Conservation (phyloP, 208 protist species). For the Entamoeba dispar region DNA sequence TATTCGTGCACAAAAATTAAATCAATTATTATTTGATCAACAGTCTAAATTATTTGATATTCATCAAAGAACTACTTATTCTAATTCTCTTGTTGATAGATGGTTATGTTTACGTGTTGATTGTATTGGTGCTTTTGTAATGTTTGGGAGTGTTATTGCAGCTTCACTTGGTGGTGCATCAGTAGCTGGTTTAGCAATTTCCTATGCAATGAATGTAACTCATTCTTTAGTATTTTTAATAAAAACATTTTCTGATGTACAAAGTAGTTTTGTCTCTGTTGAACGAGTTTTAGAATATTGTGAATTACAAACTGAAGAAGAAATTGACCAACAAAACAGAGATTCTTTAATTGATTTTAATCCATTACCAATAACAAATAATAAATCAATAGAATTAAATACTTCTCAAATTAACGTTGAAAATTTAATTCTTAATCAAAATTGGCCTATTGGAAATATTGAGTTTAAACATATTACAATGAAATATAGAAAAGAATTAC, state of each 20-base stretch:
- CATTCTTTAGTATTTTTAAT: background rate
- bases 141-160: background rate
- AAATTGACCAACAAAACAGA: background rate
- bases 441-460: background rate
- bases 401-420: background rate
- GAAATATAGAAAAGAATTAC: slow-evolving; percentile 14
- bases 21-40: background rate
- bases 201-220: background rate
- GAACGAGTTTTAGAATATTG: background rate
- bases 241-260: background rate
- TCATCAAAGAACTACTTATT: background rate
- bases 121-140: background rate
- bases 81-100: background rate
- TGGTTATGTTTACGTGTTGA: slow-evolving; percentile 10
- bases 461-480: background rate
- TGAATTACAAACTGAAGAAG: slow-evolving; percentile 3
- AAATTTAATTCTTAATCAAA: background rate
- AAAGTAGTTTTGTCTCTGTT: background rate
- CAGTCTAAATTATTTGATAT: background rate
- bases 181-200: background rate
- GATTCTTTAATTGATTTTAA: background rate
- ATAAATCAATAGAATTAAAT: background rate
- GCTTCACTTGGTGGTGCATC: background rate
- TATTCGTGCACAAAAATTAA: slow-evolving; percentile 47
- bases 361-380: background rate